A percentile compares a stretch with the other conserved stretches of the same genome.
Conservation (phyloP, 2,329 filamentous ascomycete species). For the Epichloe glyceriae region DNA sequence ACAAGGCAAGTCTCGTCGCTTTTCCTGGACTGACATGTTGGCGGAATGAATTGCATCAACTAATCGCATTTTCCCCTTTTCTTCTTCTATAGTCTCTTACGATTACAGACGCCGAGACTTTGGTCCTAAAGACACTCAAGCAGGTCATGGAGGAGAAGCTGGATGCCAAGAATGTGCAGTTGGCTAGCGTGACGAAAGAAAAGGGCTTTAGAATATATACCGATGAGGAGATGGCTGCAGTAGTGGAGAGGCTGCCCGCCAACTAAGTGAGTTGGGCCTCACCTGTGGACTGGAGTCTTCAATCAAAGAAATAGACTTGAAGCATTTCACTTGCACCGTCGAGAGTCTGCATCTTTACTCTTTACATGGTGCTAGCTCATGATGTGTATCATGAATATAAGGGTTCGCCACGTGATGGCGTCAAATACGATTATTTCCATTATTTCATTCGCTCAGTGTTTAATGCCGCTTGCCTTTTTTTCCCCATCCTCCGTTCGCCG, state of each 20-base stretch:
- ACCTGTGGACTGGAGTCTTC: not conserved
- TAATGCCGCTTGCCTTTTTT: not conserved
- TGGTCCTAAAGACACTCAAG: constrained; percentile 95
- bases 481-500: not conserved
- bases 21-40: not conserved
- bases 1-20: constrained; percentile 47
- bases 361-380: not conserved
- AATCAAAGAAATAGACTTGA: constrained; percentile 8
- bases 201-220: constrained; percentile 98
- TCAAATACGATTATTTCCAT: constrained; percentile 4
- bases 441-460: not conserved
- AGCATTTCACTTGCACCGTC: not conserved
- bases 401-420: constrained; percentile 8
- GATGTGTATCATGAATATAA: constrained; percentile 20
- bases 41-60: not conserved
- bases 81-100: constrained; percentile 57
- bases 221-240: constrained; percentile 90
- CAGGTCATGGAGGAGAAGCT: constrained; percentile 99
- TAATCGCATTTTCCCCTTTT: not conserved
- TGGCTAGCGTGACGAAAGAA: constrained; percentile 95
- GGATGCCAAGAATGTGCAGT: constrained; percentile 95
- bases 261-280: constrained; percentile 31
- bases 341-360: not conserved
- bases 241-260: constrained; percentile 69
- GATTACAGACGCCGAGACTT: constrained; percentile 80